Conservation (phyloP, 1,284 basidiomycete species). For the Macrocybe sp. region DNA sequence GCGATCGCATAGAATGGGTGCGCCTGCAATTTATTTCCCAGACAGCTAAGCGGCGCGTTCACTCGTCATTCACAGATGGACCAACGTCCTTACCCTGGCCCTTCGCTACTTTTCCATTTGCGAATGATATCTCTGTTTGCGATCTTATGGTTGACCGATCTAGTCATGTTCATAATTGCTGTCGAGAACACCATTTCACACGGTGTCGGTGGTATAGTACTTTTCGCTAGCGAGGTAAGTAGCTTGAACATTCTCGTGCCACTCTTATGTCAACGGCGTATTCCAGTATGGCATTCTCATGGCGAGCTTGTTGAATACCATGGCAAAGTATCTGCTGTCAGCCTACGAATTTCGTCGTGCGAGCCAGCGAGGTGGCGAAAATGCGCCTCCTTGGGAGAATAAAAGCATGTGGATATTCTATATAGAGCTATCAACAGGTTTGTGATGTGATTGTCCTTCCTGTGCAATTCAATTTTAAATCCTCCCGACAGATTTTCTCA, state of each 20-base stretch:
- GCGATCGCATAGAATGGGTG: conserved; percentile 95
- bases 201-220: conserved; percentile 86
- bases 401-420: conserved; percentile 98
- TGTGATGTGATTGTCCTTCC: conserved; percentile 13
- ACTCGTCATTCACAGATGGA: conserved; percentile 71
- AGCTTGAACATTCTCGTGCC: conserved; percentile 5
- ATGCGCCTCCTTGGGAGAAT: conserved; percentile 92
- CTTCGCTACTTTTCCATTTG: conserved; percentile 78
- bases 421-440: conserved; percentile 88
- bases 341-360: conserved; percentile 80
- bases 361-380: conserved; percentile 70
- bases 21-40: conserved; percentile 22
- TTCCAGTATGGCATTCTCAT: conserved; percentile 85
- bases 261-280: conserved; percentile 10
- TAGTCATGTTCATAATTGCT: conserved; percentile 71
- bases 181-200: conserved; percentile 74
- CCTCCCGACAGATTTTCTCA: conserved; percentile 73
- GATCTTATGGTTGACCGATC: conserved; percentile 67
- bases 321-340: conserved; percentile 84
- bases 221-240: conserved; percentile 91
- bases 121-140: conserved; percentile 73
- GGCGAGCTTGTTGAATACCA: conserved; percentile 75
- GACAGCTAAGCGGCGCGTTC: conserved; percentile 5
- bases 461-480: conserved; percentile 6
- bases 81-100: conserved; percentile 85